Evolutionary conservation across 2,329 filamentous ascomycete genomes (phyloP).

Genomic region (Alternaria sp.): DNA sequence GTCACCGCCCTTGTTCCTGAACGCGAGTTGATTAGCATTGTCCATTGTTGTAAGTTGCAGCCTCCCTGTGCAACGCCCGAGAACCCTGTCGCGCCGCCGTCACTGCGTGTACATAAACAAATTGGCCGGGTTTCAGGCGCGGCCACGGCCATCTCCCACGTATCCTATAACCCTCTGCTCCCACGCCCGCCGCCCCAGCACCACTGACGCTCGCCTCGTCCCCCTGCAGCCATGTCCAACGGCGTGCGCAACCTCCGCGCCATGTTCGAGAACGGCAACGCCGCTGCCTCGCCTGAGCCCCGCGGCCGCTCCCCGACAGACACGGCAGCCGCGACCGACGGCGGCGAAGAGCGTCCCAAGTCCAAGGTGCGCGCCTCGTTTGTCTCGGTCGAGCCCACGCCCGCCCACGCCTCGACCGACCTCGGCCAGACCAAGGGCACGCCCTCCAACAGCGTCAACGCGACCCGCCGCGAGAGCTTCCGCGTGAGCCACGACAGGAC

Average conservation of each 20-base stretch:
- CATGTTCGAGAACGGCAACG: slow-evolving; percentile 54
- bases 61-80: slow-evolving; percentile 9
- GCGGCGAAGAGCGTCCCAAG: slow-evolving; percentile 43
- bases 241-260: slow-evolving; percentile 58
- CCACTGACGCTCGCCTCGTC: slow-evolving; percentile 34
- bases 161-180: slow-evolving; percentile 17
- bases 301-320: slow-evolving; percentile 54
- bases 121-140: slow-evolving; percentile 29
- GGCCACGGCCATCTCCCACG: slow-evolving; percentile 35
- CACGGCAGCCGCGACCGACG: slow-evolving; percentile 34
- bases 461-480: slow-evolving; percentile 52
- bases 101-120: slow-evolving; percentile 33
- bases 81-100: slow-evolving; percentile 25
- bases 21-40: slow-evolving; percentile 5
- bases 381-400: slow-evolving; percentile 51
- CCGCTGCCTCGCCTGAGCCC: slow-evolving; percentile 49
- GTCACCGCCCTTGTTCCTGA: background rate
- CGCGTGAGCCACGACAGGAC: slow-evolving; percentile 46
- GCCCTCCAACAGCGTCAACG: slow-evolving; percentile 37
- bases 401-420: slow-evolving; percentile 36
- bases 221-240: slow-evolving; percentile 55
- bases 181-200: slow-evolving; percentile 17
- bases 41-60: slow-evolving; percentile 31
- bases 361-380: slow-evolving; percentile 58
- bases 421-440: slow-evolving; percentile 35